Percentiles rank a stretch among this genome's conserved stretches.
Evolutionary conservation across 495 filamentous ascomycete species (phyloP).

Genomic region (Penicillium flavigenum): DNA sequence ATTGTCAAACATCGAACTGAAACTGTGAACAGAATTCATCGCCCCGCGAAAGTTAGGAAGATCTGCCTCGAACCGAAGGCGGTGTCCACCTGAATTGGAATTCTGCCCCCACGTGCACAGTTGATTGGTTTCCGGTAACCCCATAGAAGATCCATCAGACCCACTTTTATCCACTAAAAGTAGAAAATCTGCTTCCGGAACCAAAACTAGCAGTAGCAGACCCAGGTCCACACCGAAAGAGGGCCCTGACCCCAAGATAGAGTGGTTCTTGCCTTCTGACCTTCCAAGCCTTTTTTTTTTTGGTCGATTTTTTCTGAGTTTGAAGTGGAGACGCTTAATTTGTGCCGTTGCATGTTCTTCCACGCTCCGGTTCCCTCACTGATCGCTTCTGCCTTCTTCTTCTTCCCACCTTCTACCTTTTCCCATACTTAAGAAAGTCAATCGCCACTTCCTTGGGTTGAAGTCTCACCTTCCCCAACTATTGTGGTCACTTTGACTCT

Average conservation of each 20-base stretch:
- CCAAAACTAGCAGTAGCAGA: neutral
- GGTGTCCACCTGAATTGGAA: conserved; percentile 1
- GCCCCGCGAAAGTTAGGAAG: conserved; percentile 6
- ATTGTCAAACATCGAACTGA: neutral
- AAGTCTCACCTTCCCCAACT: conserved; percentile 9
- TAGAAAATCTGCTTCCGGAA: conserved; percentile 6
- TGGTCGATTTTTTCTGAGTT: conserved; percentile 1
- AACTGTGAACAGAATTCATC: neutral
- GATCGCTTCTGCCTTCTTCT: conserved; percentile 2
- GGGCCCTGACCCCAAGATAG: neutral
- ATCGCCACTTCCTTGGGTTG: conserved; percentile 18
- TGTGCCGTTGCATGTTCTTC: conserved; percentile 21
- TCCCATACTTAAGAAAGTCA: conserved; percentile 25
- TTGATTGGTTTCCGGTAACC: conserved; percentile 21
- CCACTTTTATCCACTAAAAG: neutral
- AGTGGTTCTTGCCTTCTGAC: neutral
- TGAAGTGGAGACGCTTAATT: conserved; percentile 24
- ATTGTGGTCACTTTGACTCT: conserved; percentile 7
- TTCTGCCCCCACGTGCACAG: conserved; percentile 30
- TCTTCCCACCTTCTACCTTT: neutral
- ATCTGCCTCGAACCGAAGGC: conserved; percentile 12
- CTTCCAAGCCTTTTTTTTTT: conserved; percentile 11
- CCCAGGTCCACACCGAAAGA: neutral
- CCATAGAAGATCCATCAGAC: neutral
- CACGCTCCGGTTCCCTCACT: neutral